Evolutionary conservation across 345 rosid genomes (phyloP), one percentile per base, ranked within the genome.

Genomic region (Brassica rapa): DNA sequence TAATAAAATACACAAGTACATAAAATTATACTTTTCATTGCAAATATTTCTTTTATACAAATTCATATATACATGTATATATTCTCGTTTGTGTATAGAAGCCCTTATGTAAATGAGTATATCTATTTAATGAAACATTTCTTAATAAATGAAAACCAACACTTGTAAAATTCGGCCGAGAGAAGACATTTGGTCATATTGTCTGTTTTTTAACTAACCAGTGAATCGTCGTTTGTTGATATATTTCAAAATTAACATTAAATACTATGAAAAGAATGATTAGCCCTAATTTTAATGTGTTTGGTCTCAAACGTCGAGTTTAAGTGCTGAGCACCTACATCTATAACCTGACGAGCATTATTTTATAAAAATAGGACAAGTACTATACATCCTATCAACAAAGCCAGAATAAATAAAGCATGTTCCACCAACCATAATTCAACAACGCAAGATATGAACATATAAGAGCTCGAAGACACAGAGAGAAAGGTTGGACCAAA

Each of bases 351-450:
- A 33, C 66, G 39, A 62, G 39, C n/a, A 14, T 49, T 19, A 8
- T 61, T 33, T 10, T 30, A 68, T 32, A 8, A 55, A 37, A 49
- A 53, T 14, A 29, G 19, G 66, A 27, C 32, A 51, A 35, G 70
- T 39, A 57, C 67, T 19, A 56, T 19, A 64, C 19, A 55, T 51
- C 14, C 41, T 49, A 49, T 49, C 19, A 49, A 49, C 55, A 49
- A 49, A 62, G 14, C 15, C 53, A 35, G n/a, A 62, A n/a, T 12
- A 49, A 24, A 71, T 12, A 25, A 56, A 19, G 61, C 72, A 78
- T 66, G 81, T 78, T 10, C 37, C 2, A 10, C 73, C 69, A 79
- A 49, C 51, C 0, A 72, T 0, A 60, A 23, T 16, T 3, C 4
- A 8, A 23, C 74, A 79, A 16, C 5, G 25, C 10, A 43, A 59